Percentiles rank a stretch among this genome's conserved stretches.
These are phyloP conservation scores for Euphorbia celastroides DNA, from an alignment of 441 rosid species.

Conservation along the genomic window DNA sequence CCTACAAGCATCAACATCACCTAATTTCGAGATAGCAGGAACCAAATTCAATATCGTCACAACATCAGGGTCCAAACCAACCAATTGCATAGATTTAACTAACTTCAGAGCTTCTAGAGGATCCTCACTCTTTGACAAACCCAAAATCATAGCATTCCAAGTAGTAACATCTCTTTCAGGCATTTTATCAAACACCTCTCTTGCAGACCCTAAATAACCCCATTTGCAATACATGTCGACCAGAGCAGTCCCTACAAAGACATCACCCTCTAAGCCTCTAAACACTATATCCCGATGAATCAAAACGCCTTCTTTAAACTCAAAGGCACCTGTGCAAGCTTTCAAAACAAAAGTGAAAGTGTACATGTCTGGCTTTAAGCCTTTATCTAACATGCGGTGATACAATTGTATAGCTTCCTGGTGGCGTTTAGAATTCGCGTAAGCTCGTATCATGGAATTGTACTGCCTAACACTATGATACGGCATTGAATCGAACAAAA, in stretches of 20 bases:
- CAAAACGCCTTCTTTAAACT: slow-evolving; percentile 30
- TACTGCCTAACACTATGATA: slow-evolving; percentile 53
- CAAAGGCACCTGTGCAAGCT: slow-evolving; percentile 54
- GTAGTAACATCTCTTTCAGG: slow-evolving; percentile 53
- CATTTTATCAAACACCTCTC: slow-evolving; percentile 61
- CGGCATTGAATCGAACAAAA: slow-evolving; percentile 44
- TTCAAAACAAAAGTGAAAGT: slow-evolving; percentile 67
- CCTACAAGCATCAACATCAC: slow-evolving; percentile 49
- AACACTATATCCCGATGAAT: slow-evolving; percentile 29
- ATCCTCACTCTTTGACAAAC: slow-evolving; percentile 59
- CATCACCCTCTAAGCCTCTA: slow-evolving; percentile 42
- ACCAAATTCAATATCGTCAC: slow-evolving; percentile 55
- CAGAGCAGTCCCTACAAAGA: slow-evolving; percentile 63
- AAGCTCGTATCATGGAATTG: slow-evolving; percentile 46
- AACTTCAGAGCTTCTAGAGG: slow-evolving; percentile 47
- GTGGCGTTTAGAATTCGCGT: slow-evolving; percentile 33
- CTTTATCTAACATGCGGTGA: slow-evolving; percentile 36
- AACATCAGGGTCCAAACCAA: slow-evolving; percentile 48
- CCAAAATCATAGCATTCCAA: slow-evolving; percentile 74
- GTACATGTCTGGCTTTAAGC: slow-evolving; percentile 50
- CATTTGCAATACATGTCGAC: slow-evolving; percentile 48
- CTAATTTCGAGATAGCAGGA: slow-evolving; percentile 61
- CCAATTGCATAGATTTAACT: slow-evolving; percentile 41
- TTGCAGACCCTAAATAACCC: slow-evolving; percentile 43
- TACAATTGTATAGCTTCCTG: slow-evolving; percentile 38